Conservation (phyloP, 73 alveolate genomes). For the Stentor coeruleus region DNA sequence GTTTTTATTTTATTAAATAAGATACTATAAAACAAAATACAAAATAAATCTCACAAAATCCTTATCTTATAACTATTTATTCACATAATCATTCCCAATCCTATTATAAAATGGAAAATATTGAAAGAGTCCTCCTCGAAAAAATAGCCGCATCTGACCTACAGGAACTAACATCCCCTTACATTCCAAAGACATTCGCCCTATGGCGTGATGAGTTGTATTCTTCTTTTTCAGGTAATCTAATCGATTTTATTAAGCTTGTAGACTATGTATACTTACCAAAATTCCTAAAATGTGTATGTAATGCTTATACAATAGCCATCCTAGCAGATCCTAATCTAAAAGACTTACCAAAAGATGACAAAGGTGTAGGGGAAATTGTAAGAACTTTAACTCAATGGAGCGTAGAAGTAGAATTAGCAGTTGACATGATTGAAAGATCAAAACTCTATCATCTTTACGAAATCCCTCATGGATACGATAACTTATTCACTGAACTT, state of each 20-base stretch:
- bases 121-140: not conserved
- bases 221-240: not conserved
- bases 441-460: not conserved
- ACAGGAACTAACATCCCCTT: not conserved
- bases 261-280: not conserved
- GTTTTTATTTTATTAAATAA: too few relatives aligned
- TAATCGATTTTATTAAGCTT: not conserved
- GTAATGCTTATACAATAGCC: not conserved
- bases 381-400: not conserved
- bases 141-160: not conserved
- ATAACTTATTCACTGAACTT: not conserved
- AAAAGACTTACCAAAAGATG: not conserved
- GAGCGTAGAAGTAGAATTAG: slow-evolving; percentile 19
- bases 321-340: not conserved
- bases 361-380: not conserved
- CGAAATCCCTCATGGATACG: slow-evolving; percentile 10
- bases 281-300: not conserved
- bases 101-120: too few relatives aligned
- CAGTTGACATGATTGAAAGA: slow-evolving; percentile 11
- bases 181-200: not conserved
- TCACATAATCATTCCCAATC: too few relatives aligned
- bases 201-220: not conserved
- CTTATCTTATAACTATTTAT: too few relatives aligned
- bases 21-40: too few relatives aligned
- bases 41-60: too few relatives aligned